A percentile compares a stretch with the other conserved stretches of the same genome.
Evolutionary conservation across 768 basidiomycete genomes (phyloP).

Genomic region (Leccinum rimulosum): DNA sequence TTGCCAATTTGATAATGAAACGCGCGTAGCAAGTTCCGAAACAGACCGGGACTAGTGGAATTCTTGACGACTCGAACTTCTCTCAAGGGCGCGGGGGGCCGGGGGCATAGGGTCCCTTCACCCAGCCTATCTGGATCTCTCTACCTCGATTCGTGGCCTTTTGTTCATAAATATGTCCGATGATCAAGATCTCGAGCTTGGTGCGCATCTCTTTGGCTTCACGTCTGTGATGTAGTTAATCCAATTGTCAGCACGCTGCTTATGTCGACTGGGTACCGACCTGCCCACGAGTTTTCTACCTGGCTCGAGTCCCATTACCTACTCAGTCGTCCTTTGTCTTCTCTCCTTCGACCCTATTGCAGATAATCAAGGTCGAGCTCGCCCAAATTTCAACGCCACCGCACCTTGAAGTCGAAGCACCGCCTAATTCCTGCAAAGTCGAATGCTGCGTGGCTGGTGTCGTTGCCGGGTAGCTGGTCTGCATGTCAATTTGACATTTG

Average conservation of each 20-base stretch:
- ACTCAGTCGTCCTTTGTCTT: background rate
- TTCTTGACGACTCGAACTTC: background rate
- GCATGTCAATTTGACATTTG: background rate
- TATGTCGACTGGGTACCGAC: background rate
- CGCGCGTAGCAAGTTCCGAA: background rate
- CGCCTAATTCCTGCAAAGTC: background rate
- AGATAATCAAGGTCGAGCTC: background rate
- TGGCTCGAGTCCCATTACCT: background rate
- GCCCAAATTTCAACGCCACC: too few species aligned
- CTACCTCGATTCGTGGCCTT: background rate
- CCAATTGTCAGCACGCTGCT: background rate
- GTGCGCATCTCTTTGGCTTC: background rate
- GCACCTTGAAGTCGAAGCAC: too few species aligned
- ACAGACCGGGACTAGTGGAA: background rate
- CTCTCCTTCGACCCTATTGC: too few species aligned
- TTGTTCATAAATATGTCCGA: background rate
- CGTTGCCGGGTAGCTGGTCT: background rate
- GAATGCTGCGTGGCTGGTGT: background rate
- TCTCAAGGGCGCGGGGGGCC: background rate
- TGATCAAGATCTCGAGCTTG: background rate
- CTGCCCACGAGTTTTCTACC: background rate
- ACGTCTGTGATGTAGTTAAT: background rate
- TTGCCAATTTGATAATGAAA: background rate
- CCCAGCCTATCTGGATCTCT: background rate
- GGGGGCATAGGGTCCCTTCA: background rate